Evolutionary conservation across 805 yeast species (phyloP), one percentile per base, ranked within the genome.

Genomic region (Barnettozyma siamensis): DNA sequence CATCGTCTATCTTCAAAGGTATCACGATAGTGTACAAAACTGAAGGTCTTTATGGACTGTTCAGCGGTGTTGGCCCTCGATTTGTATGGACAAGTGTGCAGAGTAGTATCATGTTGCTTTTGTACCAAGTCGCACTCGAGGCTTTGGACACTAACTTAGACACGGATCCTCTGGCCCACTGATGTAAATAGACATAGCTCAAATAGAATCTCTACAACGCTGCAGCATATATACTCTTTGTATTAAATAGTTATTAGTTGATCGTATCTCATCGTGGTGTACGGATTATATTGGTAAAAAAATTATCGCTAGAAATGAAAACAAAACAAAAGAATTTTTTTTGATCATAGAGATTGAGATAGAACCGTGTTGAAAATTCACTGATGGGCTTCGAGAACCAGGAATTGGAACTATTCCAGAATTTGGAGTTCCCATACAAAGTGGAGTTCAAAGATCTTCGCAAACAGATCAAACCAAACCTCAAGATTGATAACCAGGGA

Each of bases 11-110:
- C 1, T 38, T 67, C 27, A 65, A 65, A 37, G 81, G 83, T 16
- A 57, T 85, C 31, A 50, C 54, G 24, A 66, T 70, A 7, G 77
- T 93, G 5, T 83, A 82, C 57, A 72, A 62, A 40, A 66, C 72
- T 20, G 96, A 93, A 60, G 98, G 99, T 1, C 39, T 81, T 0
- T 44, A 73, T 2, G 96, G 96, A 0, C 68, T 88, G 31, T 91
- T 93, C 62, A 77, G 89, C 26, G 99, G 99, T 1, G 96, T 93
- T 6, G 97, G 96, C 0, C 99, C 99, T 1, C 72, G 99, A 48
- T 80, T 88, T 50, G 83, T 93, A 5, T 93, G 99, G 99, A 91
- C 98, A 0, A 85, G 95, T 48, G 69, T 89, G 16, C 99, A 93
- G 62, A 86, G 96, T 61, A 85, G 95, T 50, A 83, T 93, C 36